Base-by-base conservation (phyloP, 495 filamentous ascomycete genomes). In the Penicillium pulvis region DNA sequence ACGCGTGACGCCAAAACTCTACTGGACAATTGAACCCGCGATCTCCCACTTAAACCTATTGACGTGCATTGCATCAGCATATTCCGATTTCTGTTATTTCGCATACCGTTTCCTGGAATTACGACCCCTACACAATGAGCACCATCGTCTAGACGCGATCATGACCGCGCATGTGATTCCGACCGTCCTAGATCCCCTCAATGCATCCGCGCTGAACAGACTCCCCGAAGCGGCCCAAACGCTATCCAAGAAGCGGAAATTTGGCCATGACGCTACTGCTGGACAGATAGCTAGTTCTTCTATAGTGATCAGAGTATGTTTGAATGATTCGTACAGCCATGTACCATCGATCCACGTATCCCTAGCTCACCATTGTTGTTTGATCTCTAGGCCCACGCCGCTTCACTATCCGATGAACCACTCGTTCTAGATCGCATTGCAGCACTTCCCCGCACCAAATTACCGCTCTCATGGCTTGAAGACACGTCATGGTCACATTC, bases 381-480 rank as follows among this genome's bases (percentile, higher is more conserved):
- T 43, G 51, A 28, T 28, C 26, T 23, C 47, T 31, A 89, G 87
- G 80, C 85, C 43, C 81, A 86, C 59, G 81, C 84, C 24, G 76
- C 81, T 17, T 83, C 77, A 35, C 63, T 83, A 46, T 78, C 79
- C 7, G 70, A 81, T n/a, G 83, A 84, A 59, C 83, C 85, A 12
- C 79, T 84, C 45, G 79, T 79, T 43, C 74, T 89, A 30, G 75
- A 83, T 43, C 86, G 86, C 6, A 71, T 89, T 49, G 78, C 85
- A 60, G 71, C 85, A 19, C 69, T 90, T 0, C 84, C 86, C 19
- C 86, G 86, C 60, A 81, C 83, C 33, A 70, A 77, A 51, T 65
- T 90, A 4, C 82, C 83, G 6, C 67, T 90, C 26, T 82, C 83
- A 2, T 83, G 79, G 65, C 79, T 89, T 31, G 87, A 89, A 56